These are phyloP conservation scores for Clausena lansium DNA, from an alignment of 345 rosid species.

Conservation along the genomic window DNA sequence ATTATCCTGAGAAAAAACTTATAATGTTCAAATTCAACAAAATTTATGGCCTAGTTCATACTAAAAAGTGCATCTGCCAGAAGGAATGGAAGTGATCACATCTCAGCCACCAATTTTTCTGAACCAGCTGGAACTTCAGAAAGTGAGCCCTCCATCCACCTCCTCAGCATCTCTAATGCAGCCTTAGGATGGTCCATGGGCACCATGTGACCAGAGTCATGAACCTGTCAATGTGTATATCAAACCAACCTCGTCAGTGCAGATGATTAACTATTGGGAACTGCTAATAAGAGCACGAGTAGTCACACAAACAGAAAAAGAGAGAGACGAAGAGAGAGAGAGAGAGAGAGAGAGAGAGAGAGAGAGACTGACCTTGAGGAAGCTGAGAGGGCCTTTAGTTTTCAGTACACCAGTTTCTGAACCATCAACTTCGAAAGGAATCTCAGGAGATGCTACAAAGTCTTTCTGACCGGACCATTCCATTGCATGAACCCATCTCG, in stretches of 20 bases:
- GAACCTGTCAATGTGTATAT: slow-evolving; percentile 50
- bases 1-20: not conserved
- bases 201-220: slow-evolving; percentile 96
- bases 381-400: slow-evolving; percentile 71
- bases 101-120: slow-evolving; percentile 57
- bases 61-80: not conserved
- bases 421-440: slow-evolving; percentile 70
- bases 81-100: slow-evolving; percentile 35
- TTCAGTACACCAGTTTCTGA: slow-evolving; percentile 74
- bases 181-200: slow-evolving; percentile 99
- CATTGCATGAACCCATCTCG: slow-evolving; percentile 99
- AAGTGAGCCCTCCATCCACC: slow-evolving; percentile 70
- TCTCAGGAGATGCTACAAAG: slow-evolving; percentile 61
- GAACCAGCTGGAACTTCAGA: slow-evolving; percentile 18
- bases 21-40: not conserved
- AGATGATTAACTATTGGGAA: not conserved
- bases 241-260: slow-evolving; percentile 16
- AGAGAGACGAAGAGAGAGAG: not conserved
- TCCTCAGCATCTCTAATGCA: slow-evolving; percentile 78
- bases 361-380: slow-evolving; percentile 71
- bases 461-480: slow-evolving; percentile 82
- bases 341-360: slow-evolving; percentile 1
- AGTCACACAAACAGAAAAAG: not conserved
- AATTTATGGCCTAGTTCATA: not conserved
- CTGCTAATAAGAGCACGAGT: not conserved